Base-by-base conservation (phyloP, 176 grass and related monocot species). In the Lolium multiflorum region DNA sequence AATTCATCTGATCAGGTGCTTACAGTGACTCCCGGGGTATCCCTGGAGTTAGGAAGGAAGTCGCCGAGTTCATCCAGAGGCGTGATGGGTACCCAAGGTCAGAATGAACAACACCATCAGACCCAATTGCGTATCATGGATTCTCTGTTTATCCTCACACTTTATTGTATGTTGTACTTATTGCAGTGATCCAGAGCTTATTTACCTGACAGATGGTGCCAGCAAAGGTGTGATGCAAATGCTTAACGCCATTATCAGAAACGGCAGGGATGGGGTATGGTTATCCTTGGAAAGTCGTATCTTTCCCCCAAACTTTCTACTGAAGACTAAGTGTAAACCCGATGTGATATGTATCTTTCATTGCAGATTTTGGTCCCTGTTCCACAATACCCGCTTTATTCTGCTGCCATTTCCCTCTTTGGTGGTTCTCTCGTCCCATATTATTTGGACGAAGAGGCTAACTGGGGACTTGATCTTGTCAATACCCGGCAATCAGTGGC, bases 211-310 rank as follows among this genome's bases (percentile, higher is more conserved):
- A 16, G 97, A 97, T 68, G 97, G 97, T 72, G 97, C 97, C 31
- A 99, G 97, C 82, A 99, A 94, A 85, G 97, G 97, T 83, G 89
- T 99, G 24, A 94, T 99, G 97, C 97, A 99, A 84, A 91, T 96
- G 4, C 89, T 99, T 47, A 99, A 93, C 38, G 35, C 92, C 47
- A 6, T 99, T 64, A 99, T 99, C 84, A 91, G 97, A 93, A 88
- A 99, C 38, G 85, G 87, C 4, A 96, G 81, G 26, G 97, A 99
- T 48, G 97, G 97, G 88, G 97, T 99, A 91, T 69, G 78, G 16
- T 22, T 75, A 21, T 83, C 28, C 59, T 83, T 84, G 6, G 72
- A 71, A 79, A 61, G 73, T 6, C 9, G 7, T 14, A 16, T 71
- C 28, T 85, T 55, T 2, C 51, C 72, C 54, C n/a, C 50, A 1